Evolutionary conservation across 495 filamentous ascomycete genomes (phyloP).

Genomic region (Xylaria palmicola): DNA sequence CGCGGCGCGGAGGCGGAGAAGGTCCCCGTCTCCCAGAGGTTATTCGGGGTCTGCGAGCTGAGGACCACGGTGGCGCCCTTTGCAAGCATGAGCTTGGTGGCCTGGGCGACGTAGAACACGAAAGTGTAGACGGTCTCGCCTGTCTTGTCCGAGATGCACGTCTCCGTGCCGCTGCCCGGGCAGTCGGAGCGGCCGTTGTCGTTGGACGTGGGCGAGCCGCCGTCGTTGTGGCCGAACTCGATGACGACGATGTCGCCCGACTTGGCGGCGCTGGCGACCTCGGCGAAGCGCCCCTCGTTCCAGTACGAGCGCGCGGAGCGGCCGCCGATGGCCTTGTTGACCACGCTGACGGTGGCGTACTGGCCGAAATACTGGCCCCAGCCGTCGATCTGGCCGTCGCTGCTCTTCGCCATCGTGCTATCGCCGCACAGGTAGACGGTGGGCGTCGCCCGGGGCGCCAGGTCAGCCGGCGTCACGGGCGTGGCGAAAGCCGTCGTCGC

Average conservation of each 20-base stretch:
- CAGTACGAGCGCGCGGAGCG: slow-evolving; percentile 46
- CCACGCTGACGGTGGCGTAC: slow-evolving; percentile 34
- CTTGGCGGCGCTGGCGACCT: slow-evolving; percentile 34
- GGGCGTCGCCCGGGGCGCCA: slow-evolving; percentile 10
- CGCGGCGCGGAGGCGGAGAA: background rate
- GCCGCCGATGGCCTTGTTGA: slow-evolving; percentile 46
- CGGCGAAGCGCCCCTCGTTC: slow-evolving; percentile 44
- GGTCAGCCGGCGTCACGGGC: background rate
- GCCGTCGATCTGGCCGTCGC: slow-evolving; percentile 33
- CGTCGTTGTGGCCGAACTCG: slow-evolving; percentile 52
- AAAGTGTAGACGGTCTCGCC: slow-evolving; percentile 56
- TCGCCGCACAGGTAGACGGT: slow-evolving; percentile 55
- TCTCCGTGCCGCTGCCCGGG: slow-evolving; percentile 52
- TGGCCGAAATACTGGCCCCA: slow-evolving; percentile 38
- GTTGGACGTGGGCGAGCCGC: slow-evolving; percentile 28
- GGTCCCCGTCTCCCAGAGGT: slow-evolving; percentile 19
- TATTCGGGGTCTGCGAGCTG: slow-evolving; percentile 54
- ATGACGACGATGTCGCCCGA: slow-evolving; percentile 50
- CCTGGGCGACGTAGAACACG: slow-evolving; percentile 57
- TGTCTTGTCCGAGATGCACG: slow-evolving; percentile 40
- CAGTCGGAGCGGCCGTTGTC: slow-evolving; percentile 61
- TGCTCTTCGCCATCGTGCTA: slow-evolving; percentile 52
- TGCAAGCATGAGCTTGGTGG: slow-evolving; percentile 47
- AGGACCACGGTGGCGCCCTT: slow-evolving; percentile 61
- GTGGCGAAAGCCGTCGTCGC: background rate